Conservation (phyloP, 306 rosid species). For the Inga oerstediana region DNA sequence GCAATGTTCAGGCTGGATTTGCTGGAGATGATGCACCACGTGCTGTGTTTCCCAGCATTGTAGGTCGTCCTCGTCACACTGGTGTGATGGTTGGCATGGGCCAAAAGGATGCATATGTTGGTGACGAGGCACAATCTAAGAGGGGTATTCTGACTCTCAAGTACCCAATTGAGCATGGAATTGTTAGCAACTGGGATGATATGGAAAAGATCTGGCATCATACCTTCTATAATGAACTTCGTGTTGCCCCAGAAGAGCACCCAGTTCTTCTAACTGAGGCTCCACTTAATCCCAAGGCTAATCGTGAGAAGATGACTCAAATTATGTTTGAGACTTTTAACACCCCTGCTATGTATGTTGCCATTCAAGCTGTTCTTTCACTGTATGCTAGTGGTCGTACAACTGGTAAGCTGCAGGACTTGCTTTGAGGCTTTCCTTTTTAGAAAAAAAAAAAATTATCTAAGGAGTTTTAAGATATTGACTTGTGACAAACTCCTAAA, state of each 20-base stretch:
- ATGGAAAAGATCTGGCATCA: conserved; percentile 53
- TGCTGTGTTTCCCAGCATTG: conserved; percentile 69
- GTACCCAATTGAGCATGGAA: conserved; percentile 74
- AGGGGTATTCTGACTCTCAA: conserved; percentile 64
- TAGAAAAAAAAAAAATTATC: not conserved
- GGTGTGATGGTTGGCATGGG: conserved; percentile 28
- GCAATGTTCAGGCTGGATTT: conserved; percentile 55
- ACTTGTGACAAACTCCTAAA: not conserved
- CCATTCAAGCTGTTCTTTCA: conserved; percentile 98
- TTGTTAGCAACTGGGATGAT: conserved; percentile 72
- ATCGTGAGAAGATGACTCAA: conserved; percentile 98
- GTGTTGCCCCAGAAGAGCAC: conserved; percentile 96
- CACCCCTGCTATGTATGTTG: conserved; percentile 98
- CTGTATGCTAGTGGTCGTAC: conserved; percentile 97
- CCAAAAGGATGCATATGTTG: conserved; percentile 28
- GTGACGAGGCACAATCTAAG: conserved; percentile 68
- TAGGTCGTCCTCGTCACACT: conserved; percentile 29
- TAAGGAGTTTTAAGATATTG: not conserved
- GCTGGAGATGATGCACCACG: conserved; percentile 78
- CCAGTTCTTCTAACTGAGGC: conserved; percentile 96
- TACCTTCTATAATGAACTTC: conserved; percentile 89
- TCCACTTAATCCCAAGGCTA: conserved; percentile 94
- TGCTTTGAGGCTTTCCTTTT: not conserved
- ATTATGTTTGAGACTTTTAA: conserved; percentile 97
- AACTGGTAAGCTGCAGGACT: conserved; percentile 61